A percentile compares a stretch with the other conserved stretches of the same genome.
Conservation (phyloP, 208 protist genomes). For the Porcisia hertigi region DNA sequence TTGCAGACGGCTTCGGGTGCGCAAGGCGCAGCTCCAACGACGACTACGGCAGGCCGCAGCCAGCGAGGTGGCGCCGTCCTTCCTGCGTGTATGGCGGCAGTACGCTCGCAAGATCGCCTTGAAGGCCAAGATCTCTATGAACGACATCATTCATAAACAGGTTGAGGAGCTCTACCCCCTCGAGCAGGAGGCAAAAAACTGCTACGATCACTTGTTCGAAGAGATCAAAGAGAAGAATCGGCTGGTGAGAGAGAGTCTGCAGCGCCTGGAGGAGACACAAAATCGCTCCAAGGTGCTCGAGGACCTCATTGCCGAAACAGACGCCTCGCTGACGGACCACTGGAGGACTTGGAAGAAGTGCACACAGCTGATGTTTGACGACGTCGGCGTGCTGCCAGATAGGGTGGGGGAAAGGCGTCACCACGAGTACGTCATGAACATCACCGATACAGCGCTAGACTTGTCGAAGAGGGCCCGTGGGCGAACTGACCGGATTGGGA, state of each 20-base stretch:
- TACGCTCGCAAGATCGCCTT: slow-evolving; percentile 75
- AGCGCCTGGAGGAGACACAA: slow-evolving; percentile 49
- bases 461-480: slow-evolving; percentile 59
- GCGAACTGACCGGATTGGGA: slow-evolving; percentile 53
- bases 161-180: slow-evolving; percentile 67
- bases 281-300: slow-evolving; percentile 46
- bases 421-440: slow-evolving; percentile 55
- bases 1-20: slow-evolving; percentile 52
- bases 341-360: slow-evolving; percentile 73
- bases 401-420: slow-evolving; percentile 31
- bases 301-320: slow-evolving; percentile 55
- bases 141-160: slow-evolving; percentile 49
- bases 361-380: slow-evolving; percentile 58
- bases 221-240: slow-evolving; percentile 78
- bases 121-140: slow-evolving; percentile 56
- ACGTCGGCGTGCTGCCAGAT: slow-evolving; percentile 44
- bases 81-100: slow-evolving; percentile 70
- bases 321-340: slow-evolving; percentile 60
- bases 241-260: slow-evolving; percentile 42
- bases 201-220: slow-evolving; percentile 60
- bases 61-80: slow-evolving; percentile 45
- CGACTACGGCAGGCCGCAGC: slow-evolving; percentile 50
- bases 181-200: slow-evolving; percentile 66
- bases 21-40: slow-evolving; percentile 61
- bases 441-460: slow-evolving; percentile 77